Base-by-base conservation (phyloP, 805 yeast genomes). In the Maudiozyma bulderi region DNA sequence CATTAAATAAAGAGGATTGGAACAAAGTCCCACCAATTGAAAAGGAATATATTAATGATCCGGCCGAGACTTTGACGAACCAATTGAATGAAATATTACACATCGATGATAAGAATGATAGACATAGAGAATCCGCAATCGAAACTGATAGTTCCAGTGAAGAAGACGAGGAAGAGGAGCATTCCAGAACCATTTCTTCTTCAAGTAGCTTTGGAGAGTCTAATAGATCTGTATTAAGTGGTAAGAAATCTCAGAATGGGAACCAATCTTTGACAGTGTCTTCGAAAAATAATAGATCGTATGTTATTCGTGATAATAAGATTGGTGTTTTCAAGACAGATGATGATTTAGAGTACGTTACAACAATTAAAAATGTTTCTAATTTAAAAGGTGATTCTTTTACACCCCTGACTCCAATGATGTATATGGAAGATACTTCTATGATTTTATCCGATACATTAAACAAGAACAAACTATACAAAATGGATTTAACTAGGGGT, bases 401-500 rank as follows among this genome's bases (percentile, higher is more conserved):
- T 46, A 71, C 66, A 10, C 95, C 95, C 0, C 61, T 69, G 28
- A 78, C 80, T 55, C 75, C 85, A 59, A 80, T 88, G 90, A 71
- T 89, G 44, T 95, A 87, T 60, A 77, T 78, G 57, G 81, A 80
- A 55, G 96, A 89, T 67, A 71, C 78, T 29, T 65, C 78, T 0
- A 73, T 89, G 74, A 71, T 89, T 31, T 60, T 89, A 56, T 86
- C 83, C 57, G 81, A 78, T 58, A 69, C 72, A 2, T 59, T 64
- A 4, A 67, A 73, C 40, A 58, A 59, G 26, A 68, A 72, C 41
- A 73, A 70, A 32, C 62, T 89, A 44, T 86, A 75, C 67, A 77
- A 79, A 55, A 77, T 88, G 88, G 96, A 89, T 68, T 66, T 89
- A 45, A 84, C 78, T 59, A 74, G 80, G 50, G 96, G 96, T 11